These are phyloP conservation scores for Phytophthora constricta DNA, from an alignment of 352 stramenopile genomes.

Conservation along the genomic window DNA sequence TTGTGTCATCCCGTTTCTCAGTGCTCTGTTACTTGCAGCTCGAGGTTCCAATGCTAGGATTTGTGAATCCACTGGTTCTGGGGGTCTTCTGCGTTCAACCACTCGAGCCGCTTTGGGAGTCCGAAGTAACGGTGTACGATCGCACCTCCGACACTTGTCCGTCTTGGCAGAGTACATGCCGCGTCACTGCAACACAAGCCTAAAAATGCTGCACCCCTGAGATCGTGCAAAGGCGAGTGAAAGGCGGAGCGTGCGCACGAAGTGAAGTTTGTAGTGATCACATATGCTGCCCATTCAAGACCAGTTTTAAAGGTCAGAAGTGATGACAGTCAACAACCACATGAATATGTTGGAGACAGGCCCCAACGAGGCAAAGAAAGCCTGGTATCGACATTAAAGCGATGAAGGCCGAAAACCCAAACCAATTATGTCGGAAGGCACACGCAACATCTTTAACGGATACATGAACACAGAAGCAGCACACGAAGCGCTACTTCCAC, in stretches of 20 bases:
- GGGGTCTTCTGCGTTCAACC: background rate
- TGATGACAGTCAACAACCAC: background rate
- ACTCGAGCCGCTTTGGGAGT: background rate
- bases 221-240: conserved; percentile 4
- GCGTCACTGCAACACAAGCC: background rate
- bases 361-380: too few species aligned
- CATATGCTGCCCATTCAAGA: background rate
- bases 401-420: too few species aligned
- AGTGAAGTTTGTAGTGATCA: background rate
- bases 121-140: conserved; percentile 10
- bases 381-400: too few species aligned
- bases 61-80: too few species aligned
- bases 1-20: too few species aligned
- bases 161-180: background rate
- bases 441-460: too few species aligned
- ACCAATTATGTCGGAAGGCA: too few species aligned
- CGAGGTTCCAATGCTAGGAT: too few species aligned
- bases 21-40: too few species aligned
- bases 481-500: background rate
- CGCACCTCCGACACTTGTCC: background rate
- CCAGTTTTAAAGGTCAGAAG: background rate
- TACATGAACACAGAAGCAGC: too few species aligned
- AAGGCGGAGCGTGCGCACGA: background rate
- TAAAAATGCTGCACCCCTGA: background rate
- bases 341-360: background rate